phyloP scores from a whole-genome alignment of 2,329 filamentous ascomycete genomes.

The Microascus cirrosus region DNA sequence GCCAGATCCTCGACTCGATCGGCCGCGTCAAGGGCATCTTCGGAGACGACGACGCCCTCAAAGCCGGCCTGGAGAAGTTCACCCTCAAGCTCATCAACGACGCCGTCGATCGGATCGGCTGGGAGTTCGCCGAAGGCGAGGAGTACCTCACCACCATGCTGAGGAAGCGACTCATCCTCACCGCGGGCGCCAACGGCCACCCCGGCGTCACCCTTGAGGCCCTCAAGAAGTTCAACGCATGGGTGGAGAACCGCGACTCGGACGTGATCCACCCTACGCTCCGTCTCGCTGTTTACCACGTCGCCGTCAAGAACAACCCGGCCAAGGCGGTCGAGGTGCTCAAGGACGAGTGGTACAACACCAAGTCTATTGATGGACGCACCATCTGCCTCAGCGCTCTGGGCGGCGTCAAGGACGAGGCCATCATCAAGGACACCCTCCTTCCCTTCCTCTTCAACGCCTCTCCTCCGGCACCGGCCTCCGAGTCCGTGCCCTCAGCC shows the following conservation, averaged over 20 bases:
- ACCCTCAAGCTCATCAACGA: slow-evolving; percentile 64
- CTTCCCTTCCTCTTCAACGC: slow-evolving; percentile 70
- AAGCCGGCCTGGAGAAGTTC: slow-evolving; percentile 66
- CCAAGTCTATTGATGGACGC: slow-evolving; percentile 81
- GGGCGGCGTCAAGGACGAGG: slow-evolving; percentile 57
- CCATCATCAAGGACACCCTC: slow-evolving; percentile 55
- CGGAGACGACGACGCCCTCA: slow-evolving; percentile 60
- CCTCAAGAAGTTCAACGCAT: slow-evolving; percentile 68
- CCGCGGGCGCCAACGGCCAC: slow-evolving; percentile 68
- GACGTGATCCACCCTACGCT: slow-evolving; percentile 71
- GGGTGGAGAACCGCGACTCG: slow-evolving; percentile 56
- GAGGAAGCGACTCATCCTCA: slow-evolving; percentile 67
- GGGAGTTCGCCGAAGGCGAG: slow-evolving; percentile 69
- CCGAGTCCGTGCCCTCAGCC: slow-evolving; percentile 63
- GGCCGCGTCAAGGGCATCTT: slow-evolving; percentile 76
- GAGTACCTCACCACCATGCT: slow-evolving; percentile 75
- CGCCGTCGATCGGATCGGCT: slow-evolving; percentile 71
- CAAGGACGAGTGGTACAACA: slow-evolving; percentile 74
- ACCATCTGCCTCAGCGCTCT: slow-evolving; percentile 72
- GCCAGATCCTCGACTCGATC: slow-evolving; percentile 69
- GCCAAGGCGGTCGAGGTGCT: slow-evolving; percentile 60
- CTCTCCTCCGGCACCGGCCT: slow-evolving; percentile 33
- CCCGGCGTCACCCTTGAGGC: slow-evolving; percentile 63
- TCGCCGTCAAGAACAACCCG: slow-evolving; percentile 60
- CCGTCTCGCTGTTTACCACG: slow-evolving; percentile 68